Evolutionary conservation across 129 eudicot species (phyloP), one percentile per base, ranked within the genome.

Genomic region (Centrapalus pauciflorus): DNA sequence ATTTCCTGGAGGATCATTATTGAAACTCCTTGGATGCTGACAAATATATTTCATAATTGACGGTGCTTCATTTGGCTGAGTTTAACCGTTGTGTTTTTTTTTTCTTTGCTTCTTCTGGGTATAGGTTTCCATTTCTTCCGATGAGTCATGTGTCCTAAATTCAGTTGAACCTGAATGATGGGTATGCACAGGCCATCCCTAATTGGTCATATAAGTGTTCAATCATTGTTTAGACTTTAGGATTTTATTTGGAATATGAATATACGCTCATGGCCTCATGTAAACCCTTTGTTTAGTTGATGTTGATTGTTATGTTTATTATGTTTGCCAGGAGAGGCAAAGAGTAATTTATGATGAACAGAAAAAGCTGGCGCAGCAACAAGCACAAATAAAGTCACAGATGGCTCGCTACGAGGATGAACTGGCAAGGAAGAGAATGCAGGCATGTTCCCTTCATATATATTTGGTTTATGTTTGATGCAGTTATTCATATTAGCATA

Each of bases 391-490:
- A 23, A 94, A 94, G 79, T 81, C 95, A 23, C 95, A 94, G 79
- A 86, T 94, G 97, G 97, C 95, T 64, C 83, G 84, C 4, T 94
- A 94, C 43, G 95, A 89, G 55, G 97, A 94, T 72, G 97, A 94
- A 60, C 77, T 94, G 65, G 85, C 90, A 9, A 84, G 97, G 78
- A 94, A 89, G 74, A 86, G 97, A 83, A 94, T 94, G 99, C 95
- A 83, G 93, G 99, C 76, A 71, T 55, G 84, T 75, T 46, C 0
- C 20, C 8, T 49, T 24, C 4, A 26, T 24, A 11, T 29, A 16
- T 24, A 13, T 54, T 30, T 23, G 10, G 1, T 43, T 57, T 12
- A 19, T 10, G 8, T 8, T 61, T 7, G 4, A 12, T 19, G 11
- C 0, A 32, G 20, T 52, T 65, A 12, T 58, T 34, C 19, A 27